These are phyloP conservation scores for Podila epigama DNA, from an alignment of 192 early-diverging fungal species.

Conservation along the genomic window DNA sequence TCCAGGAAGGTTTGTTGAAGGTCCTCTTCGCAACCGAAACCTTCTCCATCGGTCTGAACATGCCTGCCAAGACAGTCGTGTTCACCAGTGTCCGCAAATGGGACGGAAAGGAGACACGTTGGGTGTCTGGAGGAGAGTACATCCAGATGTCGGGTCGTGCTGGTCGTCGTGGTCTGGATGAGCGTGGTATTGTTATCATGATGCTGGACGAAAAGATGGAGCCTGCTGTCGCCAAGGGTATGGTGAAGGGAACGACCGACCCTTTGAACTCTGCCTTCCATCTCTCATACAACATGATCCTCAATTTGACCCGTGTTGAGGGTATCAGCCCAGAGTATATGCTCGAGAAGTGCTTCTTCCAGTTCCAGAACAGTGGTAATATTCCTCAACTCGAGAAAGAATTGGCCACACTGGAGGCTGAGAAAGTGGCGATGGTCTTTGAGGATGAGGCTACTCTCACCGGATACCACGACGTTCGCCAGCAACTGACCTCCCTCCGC, in stretches of 20 bases:
- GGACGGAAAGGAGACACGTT: constrained; percentile 88
- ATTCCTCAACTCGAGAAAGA: constrained; percentile 82
- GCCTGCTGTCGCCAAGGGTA: constrained; percentile 87
- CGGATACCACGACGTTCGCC: constrained; percentile 78
- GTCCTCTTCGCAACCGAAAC: constrained; percentile 99
- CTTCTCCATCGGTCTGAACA: constrained; percentile 98
- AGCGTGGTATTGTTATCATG: constrained; percentile 95
- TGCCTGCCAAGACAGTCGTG: constrained; percentile 99
- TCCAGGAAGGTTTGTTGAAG: constrained; percentile 96
- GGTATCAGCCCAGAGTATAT: constrained; percentile 93
- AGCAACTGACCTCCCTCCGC: constrained; percentile 69
- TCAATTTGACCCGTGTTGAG: constrained; percentile 95
- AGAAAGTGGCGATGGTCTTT: constrained; percentile 64
- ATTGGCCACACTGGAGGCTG: constrained; percentile 58
- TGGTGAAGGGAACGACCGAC: constrained; percentile 87
- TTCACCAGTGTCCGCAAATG: constrained; percentile 94
- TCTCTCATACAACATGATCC: constrained; percentile 95
- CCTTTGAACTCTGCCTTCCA: constrained; percentile 96
- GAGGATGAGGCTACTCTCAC: constrained; percentile 74
- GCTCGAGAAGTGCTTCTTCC: constrained; percentile 90
- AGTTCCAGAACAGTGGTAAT: constrained; percentile 88
- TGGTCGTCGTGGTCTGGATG: constrained; percentile 95
- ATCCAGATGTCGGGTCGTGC: constrained; percentile 99
- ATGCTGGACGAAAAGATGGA: constrained; percentile 98
- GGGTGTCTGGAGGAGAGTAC: constrained; percentile 90